phyloP scores from a whole-genome alignment of 2,329 filamentous ascomycete species.

The Aspergillus tubingensis region DNA sequence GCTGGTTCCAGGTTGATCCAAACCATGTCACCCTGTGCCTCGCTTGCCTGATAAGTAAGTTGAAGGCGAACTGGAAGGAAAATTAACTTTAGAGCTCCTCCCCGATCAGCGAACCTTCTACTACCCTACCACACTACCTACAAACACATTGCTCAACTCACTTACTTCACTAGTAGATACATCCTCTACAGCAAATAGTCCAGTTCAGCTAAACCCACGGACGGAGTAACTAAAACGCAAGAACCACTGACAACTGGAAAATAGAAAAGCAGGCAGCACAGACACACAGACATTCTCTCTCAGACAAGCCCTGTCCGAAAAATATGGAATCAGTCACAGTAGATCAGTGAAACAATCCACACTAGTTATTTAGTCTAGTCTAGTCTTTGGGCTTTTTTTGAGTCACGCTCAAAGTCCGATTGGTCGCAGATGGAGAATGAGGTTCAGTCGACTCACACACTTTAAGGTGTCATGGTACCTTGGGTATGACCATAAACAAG shows the following conservation, averaged over 20 bases:
- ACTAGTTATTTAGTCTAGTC: background rate
- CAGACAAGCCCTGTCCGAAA: no score
- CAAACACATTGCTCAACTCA: no score
- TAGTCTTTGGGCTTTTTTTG: background rate
- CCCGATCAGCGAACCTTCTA: no score
- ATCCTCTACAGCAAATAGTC: background rate
- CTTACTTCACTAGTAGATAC: no score
- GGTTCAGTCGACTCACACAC: background rate
- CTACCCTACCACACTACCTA: slow-evolving; percentile 9
- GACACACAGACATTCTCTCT: background rate
- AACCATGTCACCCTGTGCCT: no score
- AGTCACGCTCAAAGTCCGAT: background rate
- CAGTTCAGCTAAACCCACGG: background rate
- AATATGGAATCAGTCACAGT: background rate
- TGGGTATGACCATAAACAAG: slow-evolving; percentile 1
- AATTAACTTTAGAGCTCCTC: no score
- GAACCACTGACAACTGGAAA: no score
- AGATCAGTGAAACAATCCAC: background rate
- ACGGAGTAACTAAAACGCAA: background rate
- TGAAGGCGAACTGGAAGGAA: no score
- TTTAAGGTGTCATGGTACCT: background rate
- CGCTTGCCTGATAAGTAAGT: no score
- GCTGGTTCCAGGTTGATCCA: no score
- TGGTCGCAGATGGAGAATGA: background rate
- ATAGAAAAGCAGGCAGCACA: no score